Evolutionary conservation across 805 yeast genomes (phyloP), one percentile per base, ranked within the genome.

Genomic region (Cyberlindnera sargentensis): DNA sequence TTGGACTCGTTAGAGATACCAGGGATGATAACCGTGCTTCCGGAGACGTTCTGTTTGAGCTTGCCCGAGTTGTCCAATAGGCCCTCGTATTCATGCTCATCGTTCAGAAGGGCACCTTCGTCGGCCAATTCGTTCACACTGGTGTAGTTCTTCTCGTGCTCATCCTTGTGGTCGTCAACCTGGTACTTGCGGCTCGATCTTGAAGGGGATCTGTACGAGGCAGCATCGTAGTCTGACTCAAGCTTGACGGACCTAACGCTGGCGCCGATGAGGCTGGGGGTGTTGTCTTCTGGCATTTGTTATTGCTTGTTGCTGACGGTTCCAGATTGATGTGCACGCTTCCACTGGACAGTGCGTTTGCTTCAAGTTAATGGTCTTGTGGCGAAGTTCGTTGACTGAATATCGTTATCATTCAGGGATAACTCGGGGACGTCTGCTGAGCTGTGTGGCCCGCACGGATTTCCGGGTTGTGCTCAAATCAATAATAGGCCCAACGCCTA

Each of bases 1-100:
- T 31, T 31, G 34, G 48, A 28, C 26, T 45, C 40, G 31, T 45
- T 43, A 10, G 41, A 29, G 23, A 45, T 51, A 11, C 50, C 47
- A n/a, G 41, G 37, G 31, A 52, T 48, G 7, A 44, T 45, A 9
- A 48, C 50, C 8, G 46, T 41, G 8, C 45, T 46, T 25, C 40
- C 42, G 6, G 54, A 47, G 3, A 45, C 47, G 27, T 44, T 45
- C 6, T 44, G 39, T 52, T 71, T 78, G 39, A 78, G 65, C 39
- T 71, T 67, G 2, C 84, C 86, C 38, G 68, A 66, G 9, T 67
- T 66, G 51, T 79, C 83, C 53, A 80, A 60, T 39, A 76, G 66
- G 23, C 65, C 61, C 26, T 71, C 80, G 51, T 79, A 71, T 48
- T 70, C 74, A 50, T 71, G 80, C 43, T 78, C 83, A 40, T 75